These are phyloP conservation scores for Leishmania braziliensis DNA, from an alignment of 208 protist genomes.

Conservation along the genomic window DNA sequence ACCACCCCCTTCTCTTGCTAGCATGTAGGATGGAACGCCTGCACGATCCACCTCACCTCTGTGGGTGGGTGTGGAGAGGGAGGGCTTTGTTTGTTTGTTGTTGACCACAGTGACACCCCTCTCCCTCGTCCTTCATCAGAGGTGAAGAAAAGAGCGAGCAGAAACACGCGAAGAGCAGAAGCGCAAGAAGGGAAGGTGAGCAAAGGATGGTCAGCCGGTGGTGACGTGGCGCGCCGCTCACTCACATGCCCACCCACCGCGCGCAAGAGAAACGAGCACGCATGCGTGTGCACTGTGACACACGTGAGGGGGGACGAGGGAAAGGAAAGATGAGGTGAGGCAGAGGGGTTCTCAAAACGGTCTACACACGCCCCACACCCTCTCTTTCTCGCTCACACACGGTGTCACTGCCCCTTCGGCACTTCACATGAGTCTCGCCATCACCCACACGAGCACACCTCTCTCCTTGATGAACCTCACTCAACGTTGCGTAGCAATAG, in stretches of 20 bases:
- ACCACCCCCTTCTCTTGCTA: neutral
- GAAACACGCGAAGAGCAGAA: neutral
- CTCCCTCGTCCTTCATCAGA: neutral
- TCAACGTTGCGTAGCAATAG: conserved; percentile 36
- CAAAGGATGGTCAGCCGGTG: neutral
- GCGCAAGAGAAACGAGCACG: neutral
- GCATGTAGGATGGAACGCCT: neutral
- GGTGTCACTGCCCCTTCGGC: neutral
- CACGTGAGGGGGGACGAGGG: neutral
- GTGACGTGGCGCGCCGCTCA: neutral
- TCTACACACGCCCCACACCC: neutral
- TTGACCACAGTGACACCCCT: neutral
- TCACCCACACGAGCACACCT: neutral
- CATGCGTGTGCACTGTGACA: neutral
- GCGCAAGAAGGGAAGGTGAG: neutral
- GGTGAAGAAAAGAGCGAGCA: neutral
- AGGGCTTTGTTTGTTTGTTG: neutral
- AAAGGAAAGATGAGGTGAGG: neutral
- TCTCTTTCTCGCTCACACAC: neutral
- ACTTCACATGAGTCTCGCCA: neutral
- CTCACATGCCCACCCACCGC: neutral
- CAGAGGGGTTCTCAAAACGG: neutral
- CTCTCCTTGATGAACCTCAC: neutral
- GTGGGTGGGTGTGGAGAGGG: neutral
- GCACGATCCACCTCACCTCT: neutral